Evolutionary conservation across 495 filamentous ascomycete species (phyloP).

Genomic region (Sordaria brevicollis): DNA sequence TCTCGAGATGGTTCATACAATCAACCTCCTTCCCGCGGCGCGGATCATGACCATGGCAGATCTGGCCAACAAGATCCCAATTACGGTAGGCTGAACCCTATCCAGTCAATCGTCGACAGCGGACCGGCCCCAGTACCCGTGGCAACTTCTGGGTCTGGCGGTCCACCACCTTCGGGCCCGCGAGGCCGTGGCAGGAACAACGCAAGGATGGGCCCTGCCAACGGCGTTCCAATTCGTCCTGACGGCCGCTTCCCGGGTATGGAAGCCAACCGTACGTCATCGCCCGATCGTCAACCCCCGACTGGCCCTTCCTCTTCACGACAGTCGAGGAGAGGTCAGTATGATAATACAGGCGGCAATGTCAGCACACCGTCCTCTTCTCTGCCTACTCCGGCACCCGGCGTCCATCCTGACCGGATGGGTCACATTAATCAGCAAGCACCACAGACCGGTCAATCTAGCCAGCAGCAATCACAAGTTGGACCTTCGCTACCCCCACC

Average conservation of each 20-base stretch:
- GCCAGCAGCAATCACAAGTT: conserved; percentile 6
- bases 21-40: conserved; percentile 16
- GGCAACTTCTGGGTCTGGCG: not conserved
- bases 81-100: conserved; percentile 48
- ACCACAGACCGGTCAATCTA: not conserved
- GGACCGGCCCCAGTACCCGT: conserved; percentile 1
- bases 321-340: conserved; percentile 24
- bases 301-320: conserved; percentile 39
- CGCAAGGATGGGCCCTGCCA: conserved; percentile 19
- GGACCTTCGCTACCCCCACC: conserved; percentile 10
- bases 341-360: conserved; percentile 14
- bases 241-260: conserved; percentile 24
- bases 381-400: conserved; percentile 15
- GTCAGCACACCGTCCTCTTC: conserved; percentile 19
- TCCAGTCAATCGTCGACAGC: conserved; percentile 36
- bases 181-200: conserved; percentile 41
- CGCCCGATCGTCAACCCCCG: conserved; percentile 38
- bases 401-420: conserved; percentile 35
- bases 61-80: conserved; percentile 50
- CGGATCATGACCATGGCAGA: conserved; percentile 47
- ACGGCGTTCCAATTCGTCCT: conserved; percentile 22
- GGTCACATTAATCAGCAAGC: conserved; percentile 21
- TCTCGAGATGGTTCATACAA: conserved; percentile 19
- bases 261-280: conserved; percentile 28
- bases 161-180: conserved; percentile 63